These are phyloP conservation scores for Chrysosporium queenslandicum DNA, from an alignment of 2,329 filamentous ascomycete species.

Conservation along the genomic window DNA sequence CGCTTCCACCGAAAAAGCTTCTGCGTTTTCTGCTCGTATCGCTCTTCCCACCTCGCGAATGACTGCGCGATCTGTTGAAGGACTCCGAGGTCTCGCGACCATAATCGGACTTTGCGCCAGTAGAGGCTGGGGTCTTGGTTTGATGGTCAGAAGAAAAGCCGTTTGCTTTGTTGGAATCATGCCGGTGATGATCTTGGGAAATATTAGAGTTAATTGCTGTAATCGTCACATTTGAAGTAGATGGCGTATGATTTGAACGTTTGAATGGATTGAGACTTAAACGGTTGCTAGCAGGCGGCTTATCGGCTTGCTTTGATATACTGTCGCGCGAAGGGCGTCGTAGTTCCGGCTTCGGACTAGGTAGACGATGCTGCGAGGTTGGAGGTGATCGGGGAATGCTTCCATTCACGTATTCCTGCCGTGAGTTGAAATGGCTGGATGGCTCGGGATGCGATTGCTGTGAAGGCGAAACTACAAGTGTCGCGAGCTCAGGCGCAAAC, in stretches of 20 bases:
- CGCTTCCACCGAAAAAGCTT: conserved; percentile 33
- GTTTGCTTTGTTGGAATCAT: conserved; percentile 18
- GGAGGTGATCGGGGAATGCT: conserved; percentile 19
- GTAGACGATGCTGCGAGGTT: conserved; percentile 21
- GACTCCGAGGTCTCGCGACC: conserved; percentile 32
- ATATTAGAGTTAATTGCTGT: conserved; percentile 17
- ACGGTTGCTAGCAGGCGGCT: conserved; percentile 32
- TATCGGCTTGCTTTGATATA: conserved; percentile 26
- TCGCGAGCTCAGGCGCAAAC: conserved; percentile 54
- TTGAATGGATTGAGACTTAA: conserved; percentile 39
- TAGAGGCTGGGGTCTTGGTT: conserved; percentile 17
- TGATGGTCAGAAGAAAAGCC: conserved; percentile 8
- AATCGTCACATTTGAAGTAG: conserved; percentile 30
- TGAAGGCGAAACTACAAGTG: conserved; percentile 46
- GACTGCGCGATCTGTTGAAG: conserved; percentile 30
- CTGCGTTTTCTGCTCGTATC: conserved; percentile 28
- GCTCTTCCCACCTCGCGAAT: conserved; percentile 27
- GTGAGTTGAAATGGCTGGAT: conserved; percentile 37
- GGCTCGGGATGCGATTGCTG: conserved; percentile 33
- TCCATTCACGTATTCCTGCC: conserved; percentile 23
- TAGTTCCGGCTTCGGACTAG: conserved; percentile 30
- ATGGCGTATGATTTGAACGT: conserved; percentile 29
- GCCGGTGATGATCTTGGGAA: not conserved
- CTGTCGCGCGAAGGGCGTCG: conserved; percentile 26
- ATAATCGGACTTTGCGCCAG: conserved; percentile 19